Conservation (phyloP, 306 rosid species). For the Vigna unguiculata region DNA sequence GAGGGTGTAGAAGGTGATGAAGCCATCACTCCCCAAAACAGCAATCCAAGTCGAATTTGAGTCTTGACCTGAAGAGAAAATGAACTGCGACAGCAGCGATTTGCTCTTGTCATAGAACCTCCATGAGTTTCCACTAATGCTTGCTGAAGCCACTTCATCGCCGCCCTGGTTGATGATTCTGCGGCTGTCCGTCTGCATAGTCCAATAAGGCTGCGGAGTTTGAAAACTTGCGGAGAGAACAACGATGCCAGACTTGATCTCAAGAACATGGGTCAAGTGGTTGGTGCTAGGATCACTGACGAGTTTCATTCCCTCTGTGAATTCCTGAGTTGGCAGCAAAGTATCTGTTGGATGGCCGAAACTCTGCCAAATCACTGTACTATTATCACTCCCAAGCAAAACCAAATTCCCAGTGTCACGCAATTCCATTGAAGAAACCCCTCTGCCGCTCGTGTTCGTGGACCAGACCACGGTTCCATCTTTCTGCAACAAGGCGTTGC, state of each 20-base stretch:
- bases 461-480: slow-evolving; percentile 71
- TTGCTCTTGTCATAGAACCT: slow-evolving; percentile 67
- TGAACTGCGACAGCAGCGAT: slow-evolving; percentile 75
- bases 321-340: slow-evolving; percentile 72
- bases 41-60: slow-evolving; percentile 74
- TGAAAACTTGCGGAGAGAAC: slow-evolving; percentile 69
- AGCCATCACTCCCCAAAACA: slow-evolving; percentile 74
- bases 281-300: slow-evolving; percentile 57
- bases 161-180: slow-evolving; percentile 58
- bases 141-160: slow-evolving; percentile 55
- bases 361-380: slow-evolving; percentile 75
- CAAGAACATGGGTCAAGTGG: slow-evolving; percentile 67
- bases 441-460: slow-evolving; percentile 54
- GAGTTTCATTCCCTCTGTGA: slow-evolving; percentile 77
- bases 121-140: slow-evolving; percentile 82
- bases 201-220: slow-evolving; percentile 88
- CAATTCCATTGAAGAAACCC: slow-evolving; percentile 70
- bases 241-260: slow-evolving; percentile 75
- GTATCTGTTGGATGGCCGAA: slow-evolving; percentile 86
- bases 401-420: slow-evolving; percentile 77
- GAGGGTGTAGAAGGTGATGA: slow-evolving; percentile 72
- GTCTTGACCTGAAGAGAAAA: slow-evolving; percentile 48
- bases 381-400: slow-evolving; percentile 57
- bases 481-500: slow-evolving; percentile 60
- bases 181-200: slow-evolving; percentile 70